Evolutionary conservation across 768 basidiomycete genomes (phyloP).

Genomic region (Infundibulicybe gibba): DNA sequence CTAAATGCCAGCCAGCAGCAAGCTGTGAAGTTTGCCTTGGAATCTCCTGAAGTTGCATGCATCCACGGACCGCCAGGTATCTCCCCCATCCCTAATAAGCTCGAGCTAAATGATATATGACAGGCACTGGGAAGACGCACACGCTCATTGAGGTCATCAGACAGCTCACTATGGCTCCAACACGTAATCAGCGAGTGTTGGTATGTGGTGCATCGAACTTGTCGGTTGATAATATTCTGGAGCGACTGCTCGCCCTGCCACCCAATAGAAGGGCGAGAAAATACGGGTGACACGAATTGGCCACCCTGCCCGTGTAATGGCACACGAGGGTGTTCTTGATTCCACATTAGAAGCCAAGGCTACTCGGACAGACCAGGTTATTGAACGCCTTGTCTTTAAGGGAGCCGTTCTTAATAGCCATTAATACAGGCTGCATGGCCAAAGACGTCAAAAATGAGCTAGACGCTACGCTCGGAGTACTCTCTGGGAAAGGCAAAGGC

Average conservation of each 20-base stretch:
- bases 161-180: slow-evolving; percentile 57
- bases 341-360: slow-evolving; percentile 74
- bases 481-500: slow-evolving; percentile 74
- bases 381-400: background rate
- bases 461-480: slow-evolving; percentile 56
- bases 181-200: slow-evolving; percentile 57
- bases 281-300: slow-evolving; percentile 82
- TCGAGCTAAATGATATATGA: background rate
- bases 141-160: slow-evolving; percentile 93
- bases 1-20: slow-evolving; percentile 84
- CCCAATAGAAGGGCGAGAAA: slow-evolving; percentile 40
- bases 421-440: slow-evolving; percentile 58
- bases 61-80: slow-evolving; percentile 97
- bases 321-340: slow-evolving; percentile 60
- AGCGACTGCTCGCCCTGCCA: slow-evolving; percentile 71
- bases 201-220: slow-evolving; percentile 94
- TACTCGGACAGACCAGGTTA: slow-evolving; percentile 65
- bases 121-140: slow-evolving; percentile 93
- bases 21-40: slow-evolving; percentile 81
- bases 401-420: background rate
- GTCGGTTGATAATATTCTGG: slow-evolving; percentile 93
- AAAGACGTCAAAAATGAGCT: slow-evolving; percentile 90
- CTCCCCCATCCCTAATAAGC: background rate
- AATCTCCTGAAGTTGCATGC: slow-evolving; percentile 78
- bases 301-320: slow-evolving; percentile 90